Evolutionary conservation across 257 asterid genomes (phyloP).

Genomic region (Avicennia marina): DNA sequence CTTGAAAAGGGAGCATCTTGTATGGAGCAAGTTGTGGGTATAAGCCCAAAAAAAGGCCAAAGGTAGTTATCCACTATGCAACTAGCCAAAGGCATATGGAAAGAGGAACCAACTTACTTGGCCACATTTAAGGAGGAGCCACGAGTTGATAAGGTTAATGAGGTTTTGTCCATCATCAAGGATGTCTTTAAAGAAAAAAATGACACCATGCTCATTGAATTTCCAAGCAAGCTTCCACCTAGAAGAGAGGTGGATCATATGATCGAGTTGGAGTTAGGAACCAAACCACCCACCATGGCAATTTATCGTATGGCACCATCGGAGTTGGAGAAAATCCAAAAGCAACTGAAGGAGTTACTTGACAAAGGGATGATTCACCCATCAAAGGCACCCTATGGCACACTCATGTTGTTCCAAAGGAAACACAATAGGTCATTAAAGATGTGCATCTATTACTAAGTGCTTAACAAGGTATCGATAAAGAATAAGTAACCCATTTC

Average conservation of each 20-base stretch:
- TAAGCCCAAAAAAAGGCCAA: no score
- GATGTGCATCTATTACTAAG: neutral
- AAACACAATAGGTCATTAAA: neutral
- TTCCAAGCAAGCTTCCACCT: neutral
- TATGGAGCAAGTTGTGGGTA: no score
- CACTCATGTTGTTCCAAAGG: slow-evolving; percentile 20
- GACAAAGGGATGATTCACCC: neutral
- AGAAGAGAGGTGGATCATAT: neutral
- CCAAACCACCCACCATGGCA: neutral
- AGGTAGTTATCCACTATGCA: no score
- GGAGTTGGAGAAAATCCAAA: neutral
- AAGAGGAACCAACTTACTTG: no score
- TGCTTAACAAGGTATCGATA: neutral
- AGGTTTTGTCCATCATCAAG: no score
- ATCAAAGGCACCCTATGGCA: slow-evolving; percentile 18
- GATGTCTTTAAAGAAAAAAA: no score
- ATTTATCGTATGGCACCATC: neutral
- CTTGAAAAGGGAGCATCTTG: no score
- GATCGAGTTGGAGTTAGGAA: neutral
- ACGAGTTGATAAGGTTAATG: no score
- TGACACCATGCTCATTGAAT: no score
- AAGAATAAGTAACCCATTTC: slow-evolving; percentile 23
- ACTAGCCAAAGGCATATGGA: no score
- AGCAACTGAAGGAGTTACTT: neutral
- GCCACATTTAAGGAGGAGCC: no score